Conservation (phyloP, 176 grass and related monocot genomes). For the Coix lacrymajobi region DNA sequence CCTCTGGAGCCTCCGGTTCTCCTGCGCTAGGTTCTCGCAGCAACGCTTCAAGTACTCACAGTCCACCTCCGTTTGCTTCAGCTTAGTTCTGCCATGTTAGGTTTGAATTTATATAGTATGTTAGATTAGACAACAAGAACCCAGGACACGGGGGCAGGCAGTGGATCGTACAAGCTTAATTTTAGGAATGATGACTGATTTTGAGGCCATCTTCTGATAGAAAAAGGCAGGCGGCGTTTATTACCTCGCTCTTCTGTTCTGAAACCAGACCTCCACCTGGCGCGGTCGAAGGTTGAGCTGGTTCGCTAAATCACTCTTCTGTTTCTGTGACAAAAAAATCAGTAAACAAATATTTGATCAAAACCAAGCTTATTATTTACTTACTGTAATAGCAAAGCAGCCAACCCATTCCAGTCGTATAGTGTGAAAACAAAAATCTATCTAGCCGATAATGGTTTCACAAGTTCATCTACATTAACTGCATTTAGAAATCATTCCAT, state of each 20-base stretch:
- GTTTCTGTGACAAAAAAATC: slow-evolving; percentile 17
- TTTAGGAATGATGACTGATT: not conserved
- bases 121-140: no score
- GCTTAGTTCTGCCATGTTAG: slow-evolving; percentile 52
- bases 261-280: slow-evolving; percentile 67
- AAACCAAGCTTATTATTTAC: not conserved
- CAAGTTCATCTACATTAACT: not conserved
- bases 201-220: not conserved
- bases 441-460: not conserved
- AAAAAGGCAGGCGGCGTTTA: not conserved
- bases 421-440: not conserved
- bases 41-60: slow-evolving; percentile 39
- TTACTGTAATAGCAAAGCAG: not conserved
- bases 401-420: not conserved
- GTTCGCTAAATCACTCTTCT: slow-evolving; percentile 29
- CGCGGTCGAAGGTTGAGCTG: slow-evolving; percentile 43
- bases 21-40: slow-evolving; percentile 36
- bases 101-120: no score
- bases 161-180: not conserved
- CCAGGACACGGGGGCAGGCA: not conserved
- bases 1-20: slow-evolving; percentile 44
- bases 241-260: slow-evolving; percentile 61
- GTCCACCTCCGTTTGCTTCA: slow-evolving; percentile 64
- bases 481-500: not conserved
- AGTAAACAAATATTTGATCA: not conserved